Base-by-base conservation (phyloP, 2,329 filamentous ascomycete genomes). In the Phyllosticta paracitricarpa region DNA sequence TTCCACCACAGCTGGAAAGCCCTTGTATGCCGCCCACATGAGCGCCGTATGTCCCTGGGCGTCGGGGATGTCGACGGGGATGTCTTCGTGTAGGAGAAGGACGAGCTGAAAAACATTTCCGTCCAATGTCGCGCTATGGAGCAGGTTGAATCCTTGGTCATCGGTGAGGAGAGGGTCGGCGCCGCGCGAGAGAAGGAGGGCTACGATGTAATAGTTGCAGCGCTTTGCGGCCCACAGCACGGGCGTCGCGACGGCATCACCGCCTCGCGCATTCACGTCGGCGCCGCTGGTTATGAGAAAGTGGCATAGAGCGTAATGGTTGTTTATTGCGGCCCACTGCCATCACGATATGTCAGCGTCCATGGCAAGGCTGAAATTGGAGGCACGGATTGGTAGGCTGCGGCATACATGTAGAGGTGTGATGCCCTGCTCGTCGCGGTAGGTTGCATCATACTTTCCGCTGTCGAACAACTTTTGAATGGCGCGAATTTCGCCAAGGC, bases 1-100 rank as follows among this genome's bases (percentile, higher is more conserved):
- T 71, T 97, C 94, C 56, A 97, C 93, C 68, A 91, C 96, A 55
- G 88, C 86, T 0, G 93, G 90, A 72, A 88, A 97, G 40, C 95
- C 94, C 76, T 99, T 99, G 79, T 99, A 99, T 17, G 93, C 93
- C 19, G 94, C 91, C 94, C 94, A 99, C 94, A 99, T 99, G 64
- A 99, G 81, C 63, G 88, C 88, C 0, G 94, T 97, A 75, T 99
- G 95, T 5, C 92, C 91, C 71, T 91, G 93, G 57, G 85, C 84
- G 75, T 99, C 94, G 59, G 88, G 82, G 5, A 94, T 89, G 72
- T 99, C 94, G 64, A 99, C 91, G 17, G 91, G 90, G 63, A 99
- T 94, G 70, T 94, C 91, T 71, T 97, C 92, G 76, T 99, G 94
- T 25, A 99, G 82, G 7, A 99, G 84, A 1, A 99, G 83, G 57